These are phyloP conservation scores for Choiromyces venosus DNA, from an alignment of 495 filamentous ascomycete genomes.

Conservation along the genomic window DNA sequence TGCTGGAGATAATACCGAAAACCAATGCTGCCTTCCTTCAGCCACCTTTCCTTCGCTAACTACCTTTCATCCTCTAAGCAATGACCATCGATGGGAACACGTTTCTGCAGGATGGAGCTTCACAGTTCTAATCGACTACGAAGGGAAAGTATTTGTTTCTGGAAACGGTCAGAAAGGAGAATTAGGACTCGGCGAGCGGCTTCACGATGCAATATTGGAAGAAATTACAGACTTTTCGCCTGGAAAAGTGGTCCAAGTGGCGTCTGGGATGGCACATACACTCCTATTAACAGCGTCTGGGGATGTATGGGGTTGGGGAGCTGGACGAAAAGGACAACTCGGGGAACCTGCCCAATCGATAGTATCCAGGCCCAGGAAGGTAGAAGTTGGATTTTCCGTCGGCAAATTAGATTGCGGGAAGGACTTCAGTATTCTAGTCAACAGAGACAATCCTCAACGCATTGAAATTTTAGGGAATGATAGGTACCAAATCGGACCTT, in stretches of 20 bases:
- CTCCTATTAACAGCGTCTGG: slow-evolving; percentile 69
- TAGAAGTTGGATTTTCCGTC: slow-evolving; percentile 56
- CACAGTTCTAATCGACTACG: slow-evolving; percentile 52
- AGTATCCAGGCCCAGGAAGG: slow-evolving; percentile 54
- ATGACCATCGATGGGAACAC: slow-evolving; percentile 35
- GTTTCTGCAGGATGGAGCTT: slow-evolving; percentile 73
- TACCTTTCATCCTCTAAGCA: slow-evolving; percentile 35
- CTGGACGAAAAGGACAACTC: slow-evolving; percentile 74
- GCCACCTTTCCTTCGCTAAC: slow-evolving; percentile 13
- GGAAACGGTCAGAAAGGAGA: slow-evolving; percentile 68
- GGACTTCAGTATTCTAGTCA: slow-evolving; percentile 72
- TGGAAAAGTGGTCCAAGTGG: slow-evolving; percentile 53
- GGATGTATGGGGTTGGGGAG: slow-evolving; percentile 82
- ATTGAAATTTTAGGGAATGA: slow-evolving; percentile 59
- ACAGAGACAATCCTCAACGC: slow-evolving; percentile 48
- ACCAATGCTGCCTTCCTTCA: slow-evolving; percentile 49
- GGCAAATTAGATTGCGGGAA: slow-evolving; percentile 65
- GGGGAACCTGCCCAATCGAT: slow-evolving; percentile 50
- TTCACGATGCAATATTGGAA: slow-evolving; percentile 25
- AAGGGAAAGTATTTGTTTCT: slow-evolving; percentile 52
- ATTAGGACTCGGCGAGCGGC: slow-evolving; percentile 55
- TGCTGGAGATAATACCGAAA: slow-evolving; percentile 56
- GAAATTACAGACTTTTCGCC: slow-evolving; percentile 59
- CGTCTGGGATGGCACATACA: slow-evolving; percentile 70
- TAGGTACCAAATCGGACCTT: slow-evolving; percentile 35